phyloP scores from a whole-genome alignment of 768 basidiomycete genomes.

The Suillus hirtellus region DNA sequence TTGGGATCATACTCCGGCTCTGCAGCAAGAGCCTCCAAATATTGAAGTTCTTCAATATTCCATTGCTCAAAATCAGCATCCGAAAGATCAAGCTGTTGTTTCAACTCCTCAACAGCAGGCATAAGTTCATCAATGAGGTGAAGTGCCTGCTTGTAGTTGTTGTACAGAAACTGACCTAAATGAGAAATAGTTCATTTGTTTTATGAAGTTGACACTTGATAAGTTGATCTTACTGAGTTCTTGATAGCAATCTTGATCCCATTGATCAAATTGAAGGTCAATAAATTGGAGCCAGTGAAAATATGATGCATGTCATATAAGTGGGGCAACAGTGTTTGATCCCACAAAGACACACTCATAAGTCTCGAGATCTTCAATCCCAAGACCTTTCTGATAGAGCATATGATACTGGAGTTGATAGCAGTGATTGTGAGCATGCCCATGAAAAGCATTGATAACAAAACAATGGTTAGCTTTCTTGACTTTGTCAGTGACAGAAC shows the following conservation, averaged over 20 bases:
- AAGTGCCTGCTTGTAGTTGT: too few species aligned
- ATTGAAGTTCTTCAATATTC: too few species aligned
- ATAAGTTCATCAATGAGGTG: too few species aligned
- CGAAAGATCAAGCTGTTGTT: too few species aligned
- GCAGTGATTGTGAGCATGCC: constrained; percentile 21
- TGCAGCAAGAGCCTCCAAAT: too few species aligned
- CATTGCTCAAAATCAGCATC: too few species aligned
- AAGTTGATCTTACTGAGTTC: constrained; percentile 8
- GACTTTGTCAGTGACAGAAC: constrained; percentile 18
- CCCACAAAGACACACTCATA: constrained; percentile 20
- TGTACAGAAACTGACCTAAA: too few species aligned
- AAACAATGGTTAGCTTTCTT: constrained; percentile 8
- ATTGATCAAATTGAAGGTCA: constrained; percentile 12
- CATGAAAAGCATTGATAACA: constrained; percentile 24
- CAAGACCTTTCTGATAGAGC: constrained; percentile 16
- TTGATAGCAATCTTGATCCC: constrained; percentile 4
- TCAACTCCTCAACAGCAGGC: too few species aligned
- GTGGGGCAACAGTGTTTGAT: constrained; percentile 12
- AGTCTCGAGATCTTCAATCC: constrained; percentile 23
- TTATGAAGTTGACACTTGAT: background rate
- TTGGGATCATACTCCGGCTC: too few species aligned
- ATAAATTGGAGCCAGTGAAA: constrained; percentile 23
- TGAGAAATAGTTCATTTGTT: too few species aligned
- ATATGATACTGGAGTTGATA: constrained; percentile 21
- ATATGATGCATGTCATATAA: constrained; percentile 12